Conservation (phyloP, 2,329 filamentous ascomycete genomes). For the Arthroderma sp. region DNA sequence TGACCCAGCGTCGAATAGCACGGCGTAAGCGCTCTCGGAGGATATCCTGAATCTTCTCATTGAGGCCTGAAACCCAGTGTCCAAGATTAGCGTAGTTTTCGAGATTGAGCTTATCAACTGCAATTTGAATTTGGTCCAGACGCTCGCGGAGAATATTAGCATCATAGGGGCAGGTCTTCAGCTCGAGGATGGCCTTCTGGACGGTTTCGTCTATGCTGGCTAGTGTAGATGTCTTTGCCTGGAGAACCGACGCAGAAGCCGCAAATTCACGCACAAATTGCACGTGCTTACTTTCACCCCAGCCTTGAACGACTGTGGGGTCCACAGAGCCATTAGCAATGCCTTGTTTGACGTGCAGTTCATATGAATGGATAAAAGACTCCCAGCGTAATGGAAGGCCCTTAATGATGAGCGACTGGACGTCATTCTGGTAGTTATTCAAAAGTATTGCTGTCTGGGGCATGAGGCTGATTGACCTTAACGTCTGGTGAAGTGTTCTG, state of each 20-base stretch:
- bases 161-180: conserved; percentile 75
- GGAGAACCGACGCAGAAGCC: conserved; percentile 70
- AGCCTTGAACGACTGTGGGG: conserved; percentile 40
- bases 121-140: conserved; percentile 73
- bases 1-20: conserved; percentile 77
- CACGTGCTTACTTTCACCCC: conserved; percentile 80
- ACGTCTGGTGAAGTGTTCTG: conserved; percentile 80
- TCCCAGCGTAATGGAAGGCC: conserved; percentile 91
- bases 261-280: conserved; percentile 94
- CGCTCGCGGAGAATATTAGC: conserved; percentile 64
- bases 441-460: conserved; percentile 75
- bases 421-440: conserved; percentile 83
- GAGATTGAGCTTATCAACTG: conserved; percentile 90
- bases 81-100: conserved; percentile 91
- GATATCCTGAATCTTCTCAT: conserved; percentile 68
- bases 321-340: conserved; percentile 49
- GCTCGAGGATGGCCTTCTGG: conserved; percentile 68
- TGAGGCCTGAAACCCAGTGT: conserved; percentile 80
- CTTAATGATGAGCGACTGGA: conserved; percentile 69
- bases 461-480: conserved; percentile 72
- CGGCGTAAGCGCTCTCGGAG: conserved; percentile 70
- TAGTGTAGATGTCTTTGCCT: conserved; percentile 72
- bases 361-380: conserved; percentile 93
- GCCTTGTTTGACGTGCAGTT: conserved; percentile 63
- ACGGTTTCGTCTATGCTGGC: conserved; percentile 65